Conservation (phyloP, 2,329 filamentous ascomycete species). For the Lachnellula hyalina region DNA sequence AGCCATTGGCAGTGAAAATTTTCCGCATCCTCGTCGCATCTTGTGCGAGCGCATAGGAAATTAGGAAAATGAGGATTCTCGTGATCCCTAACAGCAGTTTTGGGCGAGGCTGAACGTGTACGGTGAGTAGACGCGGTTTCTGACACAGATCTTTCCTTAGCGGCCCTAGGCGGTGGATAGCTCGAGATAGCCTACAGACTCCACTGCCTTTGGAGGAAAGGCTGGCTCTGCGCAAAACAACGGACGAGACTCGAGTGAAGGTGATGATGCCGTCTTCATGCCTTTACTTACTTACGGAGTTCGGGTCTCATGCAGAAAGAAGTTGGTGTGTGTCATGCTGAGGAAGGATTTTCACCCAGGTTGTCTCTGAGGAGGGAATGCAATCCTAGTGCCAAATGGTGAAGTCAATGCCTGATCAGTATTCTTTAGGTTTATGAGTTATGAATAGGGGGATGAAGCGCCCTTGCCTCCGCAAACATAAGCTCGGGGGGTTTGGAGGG, state of each 20-base stretch:
- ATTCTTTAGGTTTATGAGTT: not conserved
- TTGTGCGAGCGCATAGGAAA: not conserved
- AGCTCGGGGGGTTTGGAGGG: not conserved
- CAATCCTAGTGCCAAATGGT: not conserved
- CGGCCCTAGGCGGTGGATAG: not conserved
- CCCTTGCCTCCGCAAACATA: not conserved
- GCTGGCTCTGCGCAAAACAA: not conserved
- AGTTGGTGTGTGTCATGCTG: not conserved
- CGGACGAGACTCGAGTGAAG: not conserved
- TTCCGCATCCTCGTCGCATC: not conserved
- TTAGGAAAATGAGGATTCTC: constrained; percentile 1
- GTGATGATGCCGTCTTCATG: not conserved
- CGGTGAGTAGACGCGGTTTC: constrained; percentile 18
- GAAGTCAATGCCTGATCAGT: not conserved
- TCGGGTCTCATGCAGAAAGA: constrained; percentile 1
- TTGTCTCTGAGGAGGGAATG: no score
- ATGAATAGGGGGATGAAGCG: not conserved
- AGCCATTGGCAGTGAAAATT: not conserved
- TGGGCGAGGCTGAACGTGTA: constrained; percentile 14
- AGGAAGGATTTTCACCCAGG: not conserved
- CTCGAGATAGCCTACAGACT: not conserved
- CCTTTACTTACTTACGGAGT: not conserved
- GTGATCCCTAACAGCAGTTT: constrained; percentile 18
- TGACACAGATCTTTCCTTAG: constrained; percentile 20
- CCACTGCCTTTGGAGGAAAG: constrained; percentile 2